A percentile compares a stretch with the other conserved stretches of the same genome.
phyloP scores from a whole-genome alignment of 2,329 filamentous ascomycete species.

The Colletotrichum sojae region DNA sequence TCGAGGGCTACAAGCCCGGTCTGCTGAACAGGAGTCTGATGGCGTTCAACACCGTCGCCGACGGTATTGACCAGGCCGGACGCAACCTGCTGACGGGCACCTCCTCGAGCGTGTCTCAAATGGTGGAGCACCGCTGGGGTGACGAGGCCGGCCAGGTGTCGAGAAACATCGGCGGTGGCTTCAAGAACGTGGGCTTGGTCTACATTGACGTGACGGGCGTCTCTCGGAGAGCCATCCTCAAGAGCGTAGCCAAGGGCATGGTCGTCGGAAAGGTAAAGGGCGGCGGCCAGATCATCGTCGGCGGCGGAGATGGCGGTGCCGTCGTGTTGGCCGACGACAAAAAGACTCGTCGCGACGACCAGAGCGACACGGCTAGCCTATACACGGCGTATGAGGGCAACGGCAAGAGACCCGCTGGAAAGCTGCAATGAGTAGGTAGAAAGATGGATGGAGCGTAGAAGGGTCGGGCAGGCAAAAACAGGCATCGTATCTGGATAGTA shows the following conservation, averaged over 20 bases:
- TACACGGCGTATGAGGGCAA: slow-evolving; percentile 47
- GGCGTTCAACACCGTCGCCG: slow-evolving; percentile 93
- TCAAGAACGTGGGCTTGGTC: slow-evolving; percentile 96
- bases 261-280: slow-evolving; percentile 84
- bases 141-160: slow-evolving; percentile 86
- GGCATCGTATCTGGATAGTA: not conserved
- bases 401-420: slow-evolving; percentile 50
- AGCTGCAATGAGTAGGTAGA: slow-evolving; percentile 17
- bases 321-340: slow-evolving; percentile 43
- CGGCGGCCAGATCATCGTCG: slow-evolving; percentile 81
- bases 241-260: slow-evolving; percentile 97
- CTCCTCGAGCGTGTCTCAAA: slow-evolving; percentile 83
- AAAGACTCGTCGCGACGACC: slow-evolving; percentile 40
- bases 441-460: not conserved
- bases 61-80: slow-evolving; percentile 91
- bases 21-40: slow-evolving; percentile 96
- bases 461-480: not conserved
- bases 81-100: slow-evolving; percentile 82
- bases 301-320: slow-evolving; percentile 67
- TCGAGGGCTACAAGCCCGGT: slow-evolving; percentile 84
- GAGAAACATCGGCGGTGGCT: slow-evolving; percentile 81
- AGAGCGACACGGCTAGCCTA: slow-evolving; percentile 46
- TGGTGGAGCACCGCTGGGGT: slow-evolving; percentile 93
- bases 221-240: slow-evolving; percentile 88
- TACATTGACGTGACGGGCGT: slow-evolving; percentile 98